Conservation (phyloP, 2,329 filamentous ascomycete genomes). For the Neofusicoccum ribis region DNA sequence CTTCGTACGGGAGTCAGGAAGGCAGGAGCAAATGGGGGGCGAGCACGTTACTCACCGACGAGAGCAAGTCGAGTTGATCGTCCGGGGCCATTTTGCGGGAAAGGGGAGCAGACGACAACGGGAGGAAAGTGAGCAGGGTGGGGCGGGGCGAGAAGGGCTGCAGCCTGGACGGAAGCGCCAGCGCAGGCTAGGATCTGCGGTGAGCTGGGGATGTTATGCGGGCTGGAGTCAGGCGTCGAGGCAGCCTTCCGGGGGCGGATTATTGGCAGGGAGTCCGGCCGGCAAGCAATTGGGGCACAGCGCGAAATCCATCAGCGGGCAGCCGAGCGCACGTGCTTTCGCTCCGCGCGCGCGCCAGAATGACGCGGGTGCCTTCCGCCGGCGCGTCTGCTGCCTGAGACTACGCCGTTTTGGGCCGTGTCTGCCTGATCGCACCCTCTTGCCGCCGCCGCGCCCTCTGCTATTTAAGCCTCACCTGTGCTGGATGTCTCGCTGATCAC, state of each 20-base stretch:
- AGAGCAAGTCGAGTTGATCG: constrained; percentile 5
- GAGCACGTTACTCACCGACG: background rate
- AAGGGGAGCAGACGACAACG: background rate
- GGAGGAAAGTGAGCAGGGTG: background rate
- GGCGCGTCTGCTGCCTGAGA: constrained; percentile 1
- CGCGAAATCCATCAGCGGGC: background rate
- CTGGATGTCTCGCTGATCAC: no score
- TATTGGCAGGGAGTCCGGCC: background rate
- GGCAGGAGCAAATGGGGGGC: background rate
- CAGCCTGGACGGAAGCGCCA: background rate
- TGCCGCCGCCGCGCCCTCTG: background rate
- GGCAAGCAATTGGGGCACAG: background rate
- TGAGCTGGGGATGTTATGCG: background rate
- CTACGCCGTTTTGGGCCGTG: constrained; percentile 1
- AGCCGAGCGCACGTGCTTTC: background rate
- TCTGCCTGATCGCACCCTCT: background rate
- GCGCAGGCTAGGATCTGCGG: background rate
- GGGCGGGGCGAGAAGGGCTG: constrained; percentile 1
- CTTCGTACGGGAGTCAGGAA: constrained; percentile 24
- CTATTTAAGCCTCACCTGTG: background rate
- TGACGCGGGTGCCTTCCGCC: background rate
- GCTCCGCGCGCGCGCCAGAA: background rate
- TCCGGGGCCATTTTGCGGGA: constrained; percentile 5
- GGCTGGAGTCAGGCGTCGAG: background rate
- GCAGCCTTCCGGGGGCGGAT: background rate